Base-by-base conservation (phyloP, 73 alveolate species). In the Paramecium biaurelia region DNA sequence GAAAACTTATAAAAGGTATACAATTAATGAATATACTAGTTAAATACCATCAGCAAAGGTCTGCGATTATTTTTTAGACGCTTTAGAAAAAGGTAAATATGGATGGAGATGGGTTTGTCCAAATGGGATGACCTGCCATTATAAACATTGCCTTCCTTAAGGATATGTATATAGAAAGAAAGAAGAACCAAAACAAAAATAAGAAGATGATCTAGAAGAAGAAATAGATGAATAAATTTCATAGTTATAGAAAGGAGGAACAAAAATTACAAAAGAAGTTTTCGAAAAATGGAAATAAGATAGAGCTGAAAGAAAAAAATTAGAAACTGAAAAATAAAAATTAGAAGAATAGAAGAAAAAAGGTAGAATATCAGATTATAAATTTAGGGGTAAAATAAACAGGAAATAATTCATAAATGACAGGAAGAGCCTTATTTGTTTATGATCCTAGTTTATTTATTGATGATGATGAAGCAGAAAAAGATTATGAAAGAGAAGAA, bases 41-140 rank as follows among this genome's bases (percentile, higher is more conserved):
- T 85, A 85, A 85, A 49, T 47, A 2, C 76, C 92, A 14, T 47
- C 76, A 18, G 57, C 41, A 11, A 68, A 23, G 6, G 85, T 63
- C 18, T 96, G 99, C 92, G 92, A 94, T 88, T 96, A 92, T 47
- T 97, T 97, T 93, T 70, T 96, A 32, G 99, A 96, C 70, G 99
- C 99, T n/a, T 98, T 97, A 21, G 98, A 97, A 89, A 97, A 95
- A 93, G 94, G 95, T 59, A 92, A 94, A 47, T 97, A 97, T 92
- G 99, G 99, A 26, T 97, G 99, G 98, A 92, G 96, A 74, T 97
- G 99, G 99, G 97, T 93, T 72, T 97, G 99, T 84, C 99, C 99
- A 1, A 97, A 97, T 92, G 98, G 99, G 2, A 99, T 97, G 42
- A 82, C 70, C 2, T 95, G 98, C 63, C 92, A 59, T 32, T 95